Evolutionary conservation across 192 early-diverging fungal species (phyloP), one percentile per base, ranked within the genome.

Genomic region (Podila horticola): DNA sequence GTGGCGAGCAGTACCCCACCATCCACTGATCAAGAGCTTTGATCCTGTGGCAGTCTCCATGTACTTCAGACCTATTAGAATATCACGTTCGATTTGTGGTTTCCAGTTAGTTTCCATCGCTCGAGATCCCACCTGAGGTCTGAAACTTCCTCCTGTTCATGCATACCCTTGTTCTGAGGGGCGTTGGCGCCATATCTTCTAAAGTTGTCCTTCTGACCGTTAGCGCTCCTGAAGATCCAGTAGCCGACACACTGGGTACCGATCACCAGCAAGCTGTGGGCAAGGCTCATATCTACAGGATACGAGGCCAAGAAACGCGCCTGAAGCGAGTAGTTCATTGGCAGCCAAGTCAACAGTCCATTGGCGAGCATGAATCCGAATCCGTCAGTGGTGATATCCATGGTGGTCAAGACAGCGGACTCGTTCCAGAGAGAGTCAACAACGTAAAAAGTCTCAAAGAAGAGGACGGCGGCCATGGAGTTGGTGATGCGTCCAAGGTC

Each of bases 341-440:
- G 95, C 33, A 99, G 91, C 97, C 97, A 99, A 20, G 91, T 91
- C 49, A 96, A 82, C 48, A 94, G 86, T 61, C 92, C 93, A 77
- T 93, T 93, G 29, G 89, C 88, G 57, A 94, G 87, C 94, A 95
- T 94, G 79, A 90, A 96, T 11, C 97, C 97, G 82, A 99, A 98
- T 10, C 97, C 97, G 77, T 99, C 97, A 8, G 94, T 96, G 22
- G 92, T 95, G n/a, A 99, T 95, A 68, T 99, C 97, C 95, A 98
- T 97, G 7, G 97, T 99, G 20, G 97, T 97, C 83, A 99, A 74
- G 24, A 99, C 94, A 15, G 94, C 90, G 22, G 85, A 58, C 74
- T 95, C 94, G 69, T 91, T 91, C 86, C 87, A 93, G 41, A 97
- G 79, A 5, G 95, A 91, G 84, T 99, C 97, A 33, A 95, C 69